A percentile compares a stretch with the other conserved stretches of the same genome.
phyloP scores from a whole-genome alignment of 2,329 filamentous ascomycete species.

The Microdochium trichocladiopsis region DNA sequence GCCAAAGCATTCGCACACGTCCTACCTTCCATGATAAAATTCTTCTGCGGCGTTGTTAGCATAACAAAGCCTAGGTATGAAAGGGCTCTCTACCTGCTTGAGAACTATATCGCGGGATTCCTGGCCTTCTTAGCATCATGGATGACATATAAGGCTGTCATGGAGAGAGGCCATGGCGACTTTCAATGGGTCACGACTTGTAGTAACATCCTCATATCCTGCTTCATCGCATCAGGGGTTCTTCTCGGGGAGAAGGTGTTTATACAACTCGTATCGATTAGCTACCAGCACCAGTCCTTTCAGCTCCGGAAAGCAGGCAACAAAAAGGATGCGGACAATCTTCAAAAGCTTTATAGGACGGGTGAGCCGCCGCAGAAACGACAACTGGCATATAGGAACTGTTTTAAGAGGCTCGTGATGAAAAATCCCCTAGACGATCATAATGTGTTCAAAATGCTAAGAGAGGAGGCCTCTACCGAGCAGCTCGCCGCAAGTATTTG shows the following conservation, averaged over 20 bases:
- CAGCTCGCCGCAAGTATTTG: too few species aligned
- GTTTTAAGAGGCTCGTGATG: background rate
- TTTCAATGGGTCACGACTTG: background rate
- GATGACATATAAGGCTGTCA: background rate
- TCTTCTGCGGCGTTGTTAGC: too few species aligned
- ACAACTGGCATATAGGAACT: background rate
- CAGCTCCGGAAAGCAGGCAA: background rate
- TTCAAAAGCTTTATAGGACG: background rate
- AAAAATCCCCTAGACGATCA: too few species aligned
- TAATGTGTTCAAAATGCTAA: too few species aligned
- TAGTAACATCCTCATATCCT: background rate
- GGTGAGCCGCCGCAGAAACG: too few species aligned
- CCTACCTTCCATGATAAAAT: too few species aligned
- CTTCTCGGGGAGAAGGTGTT: too few species aligned
- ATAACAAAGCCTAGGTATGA: too few species aligned
- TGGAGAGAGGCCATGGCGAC: background rate
- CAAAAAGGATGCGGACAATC: background rate
- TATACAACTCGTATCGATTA: background rate
- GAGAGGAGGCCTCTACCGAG: too few species aligned
- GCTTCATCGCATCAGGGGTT: background rate
- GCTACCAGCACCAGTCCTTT: background rate
- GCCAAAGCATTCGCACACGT: too few species aligned
- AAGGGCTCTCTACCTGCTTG: too few species aligned
- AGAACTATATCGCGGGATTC: background rate
- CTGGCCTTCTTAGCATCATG: background rate